Base-by-base conservation (phyloP, 1,284 basidiomycete species). In the Chiua sp. region DNA sequence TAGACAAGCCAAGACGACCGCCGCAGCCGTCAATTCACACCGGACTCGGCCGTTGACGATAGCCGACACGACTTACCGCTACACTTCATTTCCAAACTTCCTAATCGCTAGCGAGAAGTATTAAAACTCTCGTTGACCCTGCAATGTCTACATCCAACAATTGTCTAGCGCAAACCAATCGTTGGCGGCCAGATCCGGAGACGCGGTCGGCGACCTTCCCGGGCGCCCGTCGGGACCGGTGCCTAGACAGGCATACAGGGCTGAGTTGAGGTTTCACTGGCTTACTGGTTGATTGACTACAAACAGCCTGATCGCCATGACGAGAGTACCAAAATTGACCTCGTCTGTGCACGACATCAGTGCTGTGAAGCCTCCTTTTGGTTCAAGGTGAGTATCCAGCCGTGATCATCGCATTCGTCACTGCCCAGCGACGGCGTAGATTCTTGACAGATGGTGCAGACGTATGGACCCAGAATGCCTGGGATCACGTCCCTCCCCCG, bases 401-500 rank as follows among this genome's bases (percentile, higher is more conserved):
- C 7, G 20, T 39, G 18, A 16, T 28, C 3, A 42, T 22, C 11
- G 16, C 23, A 13, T 37, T 7, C 35, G 35, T 37, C 30, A 20
- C 30, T 11, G 8, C 20, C 46, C 50, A 13, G 49, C 37, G n/a
- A 20, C 39, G 52, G 20, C 37, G 20, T 20, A 88, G 88, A 71
- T 90, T 89, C 70, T 80, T 91, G 51, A 87, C 82, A 52, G 78
- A 86, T 23, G 80, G 86, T 52, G 72, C 77, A 11, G 81, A 90
- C 65, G 87, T 92, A 11, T 93, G 88, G 87, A 80, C 81, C 37
- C 87, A 91, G 59, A 92, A 93, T 65, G 91, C 90, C 2, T 93
- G 94, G 94, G 94, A 96, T 73, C 93, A 96, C 72, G 94, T 93
- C 35, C 90, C 90, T 47, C 87, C 92, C 13, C 94, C 94, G 11